Evolutionary conservation across 805 yeast genomes (phyloP), one percentile per base, ranked within the genome.

Genomic region (Pichia eremophila): DNA sequence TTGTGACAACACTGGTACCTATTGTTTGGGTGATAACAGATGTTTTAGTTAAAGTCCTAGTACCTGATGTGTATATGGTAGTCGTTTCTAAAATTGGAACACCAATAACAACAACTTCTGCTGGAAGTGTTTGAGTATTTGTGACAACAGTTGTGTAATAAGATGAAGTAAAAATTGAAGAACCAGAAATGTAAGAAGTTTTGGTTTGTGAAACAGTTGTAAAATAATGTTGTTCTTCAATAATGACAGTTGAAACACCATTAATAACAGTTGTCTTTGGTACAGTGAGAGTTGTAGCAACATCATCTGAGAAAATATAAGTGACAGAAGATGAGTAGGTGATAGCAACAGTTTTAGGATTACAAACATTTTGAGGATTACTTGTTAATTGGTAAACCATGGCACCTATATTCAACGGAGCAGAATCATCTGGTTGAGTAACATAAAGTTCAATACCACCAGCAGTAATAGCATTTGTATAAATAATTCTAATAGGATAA

Each of bases 401-500:
- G 1, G 11, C 18, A 28, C 41, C 46, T 15, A 39, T 19, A 31
- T 44, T 25, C 12, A 10, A 3, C 9, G 28, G 11, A 10, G 22
- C 12, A 5, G 41, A 12, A 10, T 31, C 15, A 38, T 46, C 25
- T 3, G 51, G 49, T 22, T 39, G 42, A 4, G 22, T 37, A 27
- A 48, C 41, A 8, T 17, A 8, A 11, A 46, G 35, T 7, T 18
- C 9, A 11, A 48, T 22, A 6, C 34, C 25, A 37, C 41, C 49
- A 17, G 22, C 39, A 15, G 18, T 8, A 0, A 29, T 14, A 27
- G 22, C 22, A 27, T 49, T 49, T 5, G 36, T 17, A 29, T 43
- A 49, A 11, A 49, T 46, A 27, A 46, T 19, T 43, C 49, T 46
- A 8, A 49, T 40, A 25, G 51, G 51, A 38, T 46, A 46, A 8